These are phyloP conservation scores for Bremia lactucae DNA, from an alignment of 352 stramenopile species.

Conservation along the genomic window DNA sequence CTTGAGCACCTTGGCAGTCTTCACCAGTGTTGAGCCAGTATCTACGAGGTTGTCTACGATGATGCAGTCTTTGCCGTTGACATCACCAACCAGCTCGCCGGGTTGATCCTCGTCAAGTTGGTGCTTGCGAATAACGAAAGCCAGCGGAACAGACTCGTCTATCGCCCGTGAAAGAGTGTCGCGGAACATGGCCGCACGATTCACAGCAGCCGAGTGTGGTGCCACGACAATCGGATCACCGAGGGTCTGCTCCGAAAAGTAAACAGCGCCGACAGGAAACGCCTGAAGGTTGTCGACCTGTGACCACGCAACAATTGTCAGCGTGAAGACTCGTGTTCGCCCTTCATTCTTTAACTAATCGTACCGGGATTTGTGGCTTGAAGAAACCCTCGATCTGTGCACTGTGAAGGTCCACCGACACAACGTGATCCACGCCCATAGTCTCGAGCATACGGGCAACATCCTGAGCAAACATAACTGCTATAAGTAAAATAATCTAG, in stretches of 20 bases:
- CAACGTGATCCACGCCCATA: constrained; percentile 84
- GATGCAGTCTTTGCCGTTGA: constrained; percentile 76
- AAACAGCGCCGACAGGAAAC: constrained; percentile 77
- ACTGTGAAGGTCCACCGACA: constrained; percentile 83
- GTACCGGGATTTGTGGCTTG: constrained; percentile 70
- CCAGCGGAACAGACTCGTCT: constrained; percentile 66
- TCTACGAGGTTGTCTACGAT: constrained; percentile 83
- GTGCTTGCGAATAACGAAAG: constrained; percentile 81
- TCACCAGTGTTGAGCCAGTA: constrained; percentile 73
- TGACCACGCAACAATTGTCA: not conserved
- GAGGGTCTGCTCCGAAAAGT: constrained; percentile 74
- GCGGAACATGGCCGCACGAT: constrained; percentile 67
- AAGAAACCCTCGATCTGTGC: constrained; percentile 85
- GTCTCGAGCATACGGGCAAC: constrained; percentile 83
- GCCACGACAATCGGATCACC: constrained; percentile 67
- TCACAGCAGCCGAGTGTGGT: constrained; percentile 70
- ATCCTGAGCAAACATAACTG: constrained; percentile 34
- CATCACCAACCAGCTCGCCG: constrained; percentile 69
- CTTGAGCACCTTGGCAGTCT: constrained; percentile 78
- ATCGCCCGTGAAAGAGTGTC: constrained; percentile 72
- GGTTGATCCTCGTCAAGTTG: constrained; percentile 54
- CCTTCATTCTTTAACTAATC: too few species aligned
- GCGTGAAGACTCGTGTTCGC: too few species aligned
- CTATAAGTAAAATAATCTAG: not conserved
- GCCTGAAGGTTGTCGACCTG: constrained; percentile 79